A percentile compares a stretch with the other conserved stretches of the same genome.
Conservation (phyloP, 805 yeast genomes). For the Ogataea salicorniae region DNA sequence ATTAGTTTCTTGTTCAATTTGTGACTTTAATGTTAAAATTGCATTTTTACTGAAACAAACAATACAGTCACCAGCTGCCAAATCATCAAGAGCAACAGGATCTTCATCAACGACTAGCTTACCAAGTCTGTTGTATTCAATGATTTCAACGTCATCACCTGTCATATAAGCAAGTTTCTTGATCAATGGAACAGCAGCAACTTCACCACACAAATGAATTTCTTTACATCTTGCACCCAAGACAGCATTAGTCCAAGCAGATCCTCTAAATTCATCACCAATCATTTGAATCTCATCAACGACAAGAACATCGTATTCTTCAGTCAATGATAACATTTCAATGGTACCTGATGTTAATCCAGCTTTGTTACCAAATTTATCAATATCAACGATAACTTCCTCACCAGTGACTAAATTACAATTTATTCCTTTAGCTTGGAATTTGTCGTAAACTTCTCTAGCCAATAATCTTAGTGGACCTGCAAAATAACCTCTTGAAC, state of each 20-base stretch:
- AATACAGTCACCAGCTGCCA: constrained; percentile 78
- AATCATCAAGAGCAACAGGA: constrained; percentile 33
- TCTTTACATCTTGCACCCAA: constrained; percentile 83
- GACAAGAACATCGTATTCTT: constrained; percentile 77
- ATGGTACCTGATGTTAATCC: constrained; percentile 81
- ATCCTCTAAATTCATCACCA: constrained; percentile 71
- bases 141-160: constrained; percentile 76
- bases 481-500: constrained; percentile 81
- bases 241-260: constrained; percentile 91
- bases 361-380: constrained; percentile 67
- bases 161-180: constrained; percentile 54
- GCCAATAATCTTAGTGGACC: constrained; percentile 92
- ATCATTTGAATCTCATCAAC: constrained; percentile 97
- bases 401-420: constrained; percentile 96
- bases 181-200: constrained; percentile 69
- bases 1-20: constrained; percentile 59
- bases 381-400: constrained; percentile 70
- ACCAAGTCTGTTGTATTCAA: constrained; percentile 71
- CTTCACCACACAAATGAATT: constrained; percentile 92
- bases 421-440: constrained; percentile 55
- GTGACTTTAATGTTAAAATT: constrained; percentile 63
- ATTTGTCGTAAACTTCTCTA: constrained; percentile 82
- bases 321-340: constrained; percentile 78
- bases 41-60: constrained; percentile 77
- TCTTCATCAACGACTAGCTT: constrained; percentile 50